Conservation (phyloP, 108 stramenopile genomes). For the Nitzschia putrida region DNA sequence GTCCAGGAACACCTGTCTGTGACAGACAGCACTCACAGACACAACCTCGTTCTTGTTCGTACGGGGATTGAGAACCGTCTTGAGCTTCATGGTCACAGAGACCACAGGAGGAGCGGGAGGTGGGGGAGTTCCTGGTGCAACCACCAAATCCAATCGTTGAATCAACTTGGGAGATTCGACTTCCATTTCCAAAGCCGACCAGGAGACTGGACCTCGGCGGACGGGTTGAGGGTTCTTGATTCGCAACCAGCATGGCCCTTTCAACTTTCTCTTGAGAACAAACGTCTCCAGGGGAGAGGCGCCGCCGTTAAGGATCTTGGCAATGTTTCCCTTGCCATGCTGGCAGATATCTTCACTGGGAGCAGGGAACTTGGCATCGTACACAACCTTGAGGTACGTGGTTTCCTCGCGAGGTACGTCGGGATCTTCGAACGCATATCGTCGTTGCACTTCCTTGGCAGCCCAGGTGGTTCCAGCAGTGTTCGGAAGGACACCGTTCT, state of each 20-base stretch:
- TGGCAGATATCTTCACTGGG: constrained; percentile 65
- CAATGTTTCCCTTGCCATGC: constrained; percentile 78
- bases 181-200: constrained; percentile 90
- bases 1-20: constrained; percentile 83
- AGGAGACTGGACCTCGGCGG: constrained; percentile 52
- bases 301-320: constrained; percentile 86
- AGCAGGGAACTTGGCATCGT: constrained; percentile 87
- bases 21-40: constrained; percentile 88
- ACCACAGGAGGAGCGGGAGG: constrained; percentile 84
- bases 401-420: constrained; percentile 87
- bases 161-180: constrained; percentile 84
- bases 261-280: constrained; percentile 92
- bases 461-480: constrained; percentile 74
- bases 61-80: constrained; percentile 94
- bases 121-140: constrained; percentile 35
- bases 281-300: constrained; percentile 91
- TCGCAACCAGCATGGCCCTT: constrained; percentile 98
- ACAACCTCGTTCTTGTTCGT: constrained; percentile 96
- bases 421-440: constrained; percentile 95
- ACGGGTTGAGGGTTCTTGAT: constrained; percentile 62
- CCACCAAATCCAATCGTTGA: constrained; percentile 56
- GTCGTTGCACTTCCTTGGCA: constrained; percentile 85
- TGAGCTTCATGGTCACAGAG: constrained; percentile 90
- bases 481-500: constrained; percentile 80
- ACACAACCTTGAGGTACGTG: constrained; percentile 94